phyloP scores from a whole-genome alignment of 2,329 filamentous ascomycete genomes.

The Nemania sp. region DNA sequence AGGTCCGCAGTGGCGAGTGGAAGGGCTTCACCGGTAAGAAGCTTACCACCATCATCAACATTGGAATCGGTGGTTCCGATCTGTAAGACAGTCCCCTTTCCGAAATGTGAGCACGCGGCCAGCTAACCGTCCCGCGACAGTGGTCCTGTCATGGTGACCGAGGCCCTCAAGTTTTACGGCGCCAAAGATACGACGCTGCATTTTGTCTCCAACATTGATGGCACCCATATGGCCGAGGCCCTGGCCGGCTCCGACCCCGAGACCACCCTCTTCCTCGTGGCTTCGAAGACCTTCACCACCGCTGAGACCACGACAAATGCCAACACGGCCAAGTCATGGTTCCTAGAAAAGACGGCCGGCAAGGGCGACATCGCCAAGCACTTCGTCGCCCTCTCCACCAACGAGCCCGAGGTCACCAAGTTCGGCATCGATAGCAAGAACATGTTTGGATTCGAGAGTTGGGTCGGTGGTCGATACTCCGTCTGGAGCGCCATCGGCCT shows the following conservation, averaged over 20 bases:
- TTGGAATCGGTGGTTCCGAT: conserved; percentile 97
- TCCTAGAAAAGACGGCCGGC: conserved; percentile 78
- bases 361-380: conserved; percentile 94
- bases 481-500: conserved; percentile 99
- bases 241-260: conserved; percentile 88
- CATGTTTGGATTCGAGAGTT: conserved; percentile 99
- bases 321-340: conserved; percentile 96
- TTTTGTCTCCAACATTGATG: conserved; percentile 99
- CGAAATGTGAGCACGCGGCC: not conserved
- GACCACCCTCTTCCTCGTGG: conserved; percentile 97
- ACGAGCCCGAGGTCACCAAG: conserved; percentile 92
- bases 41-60: conserved; percentile 94
- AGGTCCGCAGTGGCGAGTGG: conserved; percentile 93
- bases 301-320: conserved; percentile 97
- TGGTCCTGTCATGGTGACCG: conserved; percentile 97
- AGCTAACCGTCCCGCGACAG: conserved; percentile 49
- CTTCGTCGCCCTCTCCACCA: conserved; percentile 97
- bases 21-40: conserved; percentile 97
- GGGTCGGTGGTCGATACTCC: conserved; percentile 97
- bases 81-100: conserved; percentile 67
- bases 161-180: conserved; percentile 94
- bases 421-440: conserved; percentile 99
- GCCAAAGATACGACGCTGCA: conserved; percentile 85
- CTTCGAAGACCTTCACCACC: conserved; percentile 99
- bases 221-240: conserved; percentile 95